phyloP scores from a whole-genome alignment of 2,329 filamentous ascomycete species.

The Biscogniauxia marginata region DNA sequence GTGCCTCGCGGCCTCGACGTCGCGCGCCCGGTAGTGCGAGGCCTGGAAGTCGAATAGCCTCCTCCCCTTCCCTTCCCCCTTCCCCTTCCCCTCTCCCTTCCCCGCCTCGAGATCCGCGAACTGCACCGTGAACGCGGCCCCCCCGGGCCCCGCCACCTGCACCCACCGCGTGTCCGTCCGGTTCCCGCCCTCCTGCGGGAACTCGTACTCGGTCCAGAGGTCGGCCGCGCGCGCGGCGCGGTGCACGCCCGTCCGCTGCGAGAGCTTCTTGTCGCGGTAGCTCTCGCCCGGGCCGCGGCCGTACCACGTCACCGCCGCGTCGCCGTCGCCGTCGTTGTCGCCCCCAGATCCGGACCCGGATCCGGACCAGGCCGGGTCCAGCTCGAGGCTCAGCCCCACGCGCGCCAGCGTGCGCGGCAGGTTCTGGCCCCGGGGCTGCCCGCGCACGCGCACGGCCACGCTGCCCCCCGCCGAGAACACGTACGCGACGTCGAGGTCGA shows the following conservation, averaged over 20 bases:
- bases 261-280: constrained; percentile 65
- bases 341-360: too few relatives aligned
- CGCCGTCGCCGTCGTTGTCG: constrained; percentile 16
- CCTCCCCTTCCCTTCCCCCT: constrained; percentile 33
- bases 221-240: constrained; percentile 41
- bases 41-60: constrained; percentile 54
- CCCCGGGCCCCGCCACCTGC: constrained; percentile 34
- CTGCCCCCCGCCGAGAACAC: constrained; percentile 47
- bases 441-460: constrained; percentile 49
- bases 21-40: constrained; percentile 50
- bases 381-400: constrained; percentile 55
- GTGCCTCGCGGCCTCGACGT: constrained; percentile 59
- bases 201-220: constrained; percentile 63
- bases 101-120: constrained; percentile 22
- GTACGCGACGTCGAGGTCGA: constrained; percentile 52
- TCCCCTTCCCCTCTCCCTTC: constrained; percentile 28
- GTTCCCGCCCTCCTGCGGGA: constrained; percentile 66
- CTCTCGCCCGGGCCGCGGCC: constrained; percentile 66
- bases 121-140: constrained; percentile 27
- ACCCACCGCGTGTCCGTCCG: constrained; percentile 63
- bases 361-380: constrained; percentile 27
- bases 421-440: constrained; percentile 45
- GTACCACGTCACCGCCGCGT: constrained; percentile 53
- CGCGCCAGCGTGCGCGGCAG: constrained; percentile 59
- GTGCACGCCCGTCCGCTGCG: constrained; percentile 56